Percentiles rank a stretch among this genome's conserved stretches.
These are phyloP conservation scores for Pholiota molesta DNA, from an alignment of 768 basidiomycete species.

Conservation along the genomic window DNA sequence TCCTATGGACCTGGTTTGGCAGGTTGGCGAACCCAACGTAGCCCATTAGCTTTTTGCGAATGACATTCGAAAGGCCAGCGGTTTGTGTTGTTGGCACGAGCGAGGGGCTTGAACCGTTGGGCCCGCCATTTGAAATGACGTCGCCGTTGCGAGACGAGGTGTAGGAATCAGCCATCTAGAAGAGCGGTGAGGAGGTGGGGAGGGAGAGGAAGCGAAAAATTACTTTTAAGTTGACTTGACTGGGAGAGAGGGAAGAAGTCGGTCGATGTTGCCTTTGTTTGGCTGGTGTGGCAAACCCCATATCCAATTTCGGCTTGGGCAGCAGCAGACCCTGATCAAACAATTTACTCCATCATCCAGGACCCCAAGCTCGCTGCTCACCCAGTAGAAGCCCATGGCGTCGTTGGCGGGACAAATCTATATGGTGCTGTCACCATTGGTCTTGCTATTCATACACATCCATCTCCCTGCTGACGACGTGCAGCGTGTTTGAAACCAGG, in stretches of 20 bases:
- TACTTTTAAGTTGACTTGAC: constrained; percentile 55
- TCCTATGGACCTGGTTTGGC: constrained; percentile 99
- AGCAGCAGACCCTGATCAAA: constrained; percentile 43
- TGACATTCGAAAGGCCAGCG: constrained; percentile 47
- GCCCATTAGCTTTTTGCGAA: constrained; percentile 92
- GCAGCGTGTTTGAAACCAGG: constrained; percentile 4
- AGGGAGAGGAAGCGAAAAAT: constrained; percentile 41
- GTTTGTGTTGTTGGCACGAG: constrained; percentile 41
- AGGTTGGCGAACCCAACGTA: constrained; percentile 97
- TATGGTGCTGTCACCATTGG: background rate
- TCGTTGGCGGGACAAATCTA: too few species aligned
- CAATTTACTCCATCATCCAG: constrained; percentile 5
- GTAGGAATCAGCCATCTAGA: constrained; percentile 78
- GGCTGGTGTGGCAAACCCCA: constrained; percentile 40
- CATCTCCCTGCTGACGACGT: constrained; percentile 2
- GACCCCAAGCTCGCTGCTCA: constrained; percentile 19
- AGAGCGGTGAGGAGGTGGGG: constrained; percentile 31
- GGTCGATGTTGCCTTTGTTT: constrained; percentile 52
- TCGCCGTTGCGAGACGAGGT: constrained; percentile 69
- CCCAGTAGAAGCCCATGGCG: constrained; percentile 32
- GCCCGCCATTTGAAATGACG: constrained; percentile 57
- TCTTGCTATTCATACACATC: constrained; percentile 1
- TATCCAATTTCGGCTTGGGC: constrained; percentile 53
- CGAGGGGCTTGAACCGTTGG: constrained; percentile 69
- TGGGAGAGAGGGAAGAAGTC: constrained; percentile 56